Evolutionary conservation across 2,329 filamentous ascomycete species (phyloP), one percentile per base, ranked within the genome.

Genomic region (Fusarium azukiicola): DNA sequence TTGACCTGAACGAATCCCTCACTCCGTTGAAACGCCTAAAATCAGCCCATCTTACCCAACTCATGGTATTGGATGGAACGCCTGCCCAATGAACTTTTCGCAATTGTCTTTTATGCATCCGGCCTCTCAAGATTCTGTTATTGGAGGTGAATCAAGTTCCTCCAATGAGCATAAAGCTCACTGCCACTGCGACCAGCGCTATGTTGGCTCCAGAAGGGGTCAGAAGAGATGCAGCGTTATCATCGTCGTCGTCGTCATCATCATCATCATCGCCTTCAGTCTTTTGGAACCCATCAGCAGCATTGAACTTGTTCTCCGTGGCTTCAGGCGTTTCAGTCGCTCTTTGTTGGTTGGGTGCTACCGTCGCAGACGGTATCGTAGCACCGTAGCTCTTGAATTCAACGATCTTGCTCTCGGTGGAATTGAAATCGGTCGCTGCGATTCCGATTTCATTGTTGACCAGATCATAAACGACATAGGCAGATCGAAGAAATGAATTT

Each of bases 401-500:
- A 3, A 92, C 87, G 42, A 93, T 85, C 72, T 92, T 90, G 52
- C 88, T 89, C 12, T 84, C 79, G 3, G 90, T 91, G 3, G 90
- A 87, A 82, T 92, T 93, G 84, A 93, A 93, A 74, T 92, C 87
- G 16, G 92, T 93, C 21, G 88, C 86, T 7, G 92, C 92, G 27
- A 94, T 84, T 23, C 83, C 92, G 71, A 94, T 87, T 80, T 93
- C 86, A 82, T 93, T 91, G 84, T 93, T 93, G 67, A 90, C 88
- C 27, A 93, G 85, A 76, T 94, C 92, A 77, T 93, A 94, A 12
- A 93, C 92, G 10, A 93, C 90, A 75, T 93, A 94, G 2, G 92
- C 92, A 2, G 92, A 93, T 70, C 92, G 90, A 44, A 94, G 84
- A 82, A 94, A 94, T 1, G 90, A 92, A 79, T 93, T 92, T 56